A percentile compares a stretch with the other conserved stretches of the same genome.
Conservation (phyloP, 495 filamentous ascomycete genomes). For the Trichodelitschia bisporula region DNA sequence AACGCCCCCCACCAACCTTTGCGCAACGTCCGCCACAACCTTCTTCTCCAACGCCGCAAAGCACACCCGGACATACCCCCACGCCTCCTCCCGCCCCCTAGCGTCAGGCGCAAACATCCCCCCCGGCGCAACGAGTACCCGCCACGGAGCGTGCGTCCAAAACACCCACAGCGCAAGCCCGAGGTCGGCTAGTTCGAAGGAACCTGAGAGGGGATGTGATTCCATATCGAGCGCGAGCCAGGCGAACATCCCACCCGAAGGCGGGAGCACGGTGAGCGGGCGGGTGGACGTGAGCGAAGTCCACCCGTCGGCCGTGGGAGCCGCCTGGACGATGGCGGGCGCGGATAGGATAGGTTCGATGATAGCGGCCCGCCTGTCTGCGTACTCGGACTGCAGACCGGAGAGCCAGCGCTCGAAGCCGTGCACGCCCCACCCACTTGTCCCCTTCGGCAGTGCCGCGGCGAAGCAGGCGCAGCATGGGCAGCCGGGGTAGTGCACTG, state of each 20-base stretch:
- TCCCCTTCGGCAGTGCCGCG: no score
- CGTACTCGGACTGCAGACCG: conserved; percentile 53
- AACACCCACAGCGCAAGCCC: conserved; percentile 44
- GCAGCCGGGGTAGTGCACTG: no score
- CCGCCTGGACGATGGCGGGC: conserved; percentile 15
- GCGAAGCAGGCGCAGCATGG: background rate
- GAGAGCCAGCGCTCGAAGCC: conserved; percentile 83
- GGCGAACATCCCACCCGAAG: conserved; percentile 81
- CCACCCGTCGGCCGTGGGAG: conserved; percentile 23
- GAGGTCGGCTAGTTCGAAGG: conserved; percentile 20
- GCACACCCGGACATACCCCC: conserved; percentile 50
- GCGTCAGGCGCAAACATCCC: conserved; percentile 42
- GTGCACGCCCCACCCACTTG: conserved; percentile 62
- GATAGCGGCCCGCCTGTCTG: conserved; percentile 13
- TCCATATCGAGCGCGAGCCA: conserved; percentile 51
- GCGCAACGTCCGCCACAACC: conserved; percentile 30
- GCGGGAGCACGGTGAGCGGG: conserved; percentile 52
- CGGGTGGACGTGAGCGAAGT: conserved; percentile 38
- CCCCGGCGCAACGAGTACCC: conserved; percentile 42
- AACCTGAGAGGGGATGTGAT: conserved; percentile 39
- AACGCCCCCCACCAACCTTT: conserved; percentile 40
- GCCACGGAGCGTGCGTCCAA: conserved; percentile 38
- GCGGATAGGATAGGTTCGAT: conserved; percentile 11
- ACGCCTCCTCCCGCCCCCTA: conserved; percentile 28
- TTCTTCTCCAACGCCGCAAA: conserved; percentile 62